Evolutionary conservation across 805 yeast species (phyloP), one percentile per base, ranked within the genome.

Genomic region (Yarrowia phangngaensis): DNA sequence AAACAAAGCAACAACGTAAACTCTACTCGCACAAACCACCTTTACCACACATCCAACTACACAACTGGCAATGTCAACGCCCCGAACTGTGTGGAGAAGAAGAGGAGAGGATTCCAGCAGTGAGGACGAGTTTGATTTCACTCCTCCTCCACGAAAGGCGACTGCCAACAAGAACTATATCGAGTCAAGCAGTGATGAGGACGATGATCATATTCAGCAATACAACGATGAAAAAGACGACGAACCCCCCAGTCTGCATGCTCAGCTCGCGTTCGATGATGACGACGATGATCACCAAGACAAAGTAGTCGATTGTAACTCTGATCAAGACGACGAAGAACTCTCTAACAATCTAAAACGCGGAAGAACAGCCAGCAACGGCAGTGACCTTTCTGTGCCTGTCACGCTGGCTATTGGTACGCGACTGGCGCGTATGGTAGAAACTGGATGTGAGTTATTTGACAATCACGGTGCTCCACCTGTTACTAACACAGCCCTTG

Each of bases 331-430:
- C 24, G 22, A 24, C 41, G 28, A 23, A 15, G 38, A 14, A 4
- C 31, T 24, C 8, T 17, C 7, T 14, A n/a, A 12, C 15, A 26
- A 23, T 6, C 32, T 31, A 13, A 38, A 38, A 19, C 45, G 45
- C 45, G 23, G 19, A 12, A 19, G 45, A 38, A 30, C 40, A 4
- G 28, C 41, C 7, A 16, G 30, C 41, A 24, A 26, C 41, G 41
- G 22, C 11, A 23, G 27, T 19, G 45, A 32, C 24, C 23, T 26
- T 23, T 38, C 45, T 20, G 45, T 38, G 7, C 56, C 58, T 19
- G 54, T 55, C 15, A 54, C 45, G 26, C 41, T 55, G 40, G 38
- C 51, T 20, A 53, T 53, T 33, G 58, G 57, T 22, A 36, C 35
- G 22, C 49, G 35, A 8, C 36, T 29, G 13, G 53, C 56, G 14